Conservation (phyloP, 2,329 filamentous ascomycete species). For the Xylaria sp. region DNA sequence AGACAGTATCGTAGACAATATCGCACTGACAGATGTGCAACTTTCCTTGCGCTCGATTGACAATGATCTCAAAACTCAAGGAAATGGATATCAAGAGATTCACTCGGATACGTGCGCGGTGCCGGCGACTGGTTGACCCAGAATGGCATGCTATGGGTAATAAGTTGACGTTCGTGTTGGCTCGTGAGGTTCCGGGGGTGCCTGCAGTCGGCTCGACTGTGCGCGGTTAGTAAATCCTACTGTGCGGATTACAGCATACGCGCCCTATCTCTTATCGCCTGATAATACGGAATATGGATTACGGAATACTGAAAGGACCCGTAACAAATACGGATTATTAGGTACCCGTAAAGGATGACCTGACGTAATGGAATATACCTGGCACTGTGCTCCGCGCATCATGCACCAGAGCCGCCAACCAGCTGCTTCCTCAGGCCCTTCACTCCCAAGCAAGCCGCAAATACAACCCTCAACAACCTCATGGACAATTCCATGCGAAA, state of each 20-base stretch:
- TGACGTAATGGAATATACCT: too few species aligned
- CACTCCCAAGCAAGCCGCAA: too few species aligned
- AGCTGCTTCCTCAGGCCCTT: too few species aligned
- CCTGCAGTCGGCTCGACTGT: neutral
- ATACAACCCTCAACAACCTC: too few species aligned
- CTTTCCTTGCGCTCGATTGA: neutral
- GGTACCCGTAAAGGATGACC: too few species aligned
- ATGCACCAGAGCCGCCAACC: too few species aligned
- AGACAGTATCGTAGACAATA: neutral
- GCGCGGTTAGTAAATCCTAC: neutral
- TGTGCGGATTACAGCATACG: too few species aligned
- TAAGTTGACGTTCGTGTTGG: neutral
- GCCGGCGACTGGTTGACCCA: neutral
- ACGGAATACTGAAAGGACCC: neutral
- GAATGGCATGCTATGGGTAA: neutral
- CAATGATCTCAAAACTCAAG: neutral
- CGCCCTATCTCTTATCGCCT: constrained; percentile 8
- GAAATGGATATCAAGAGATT: neutral
- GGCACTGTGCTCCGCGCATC: too few species aligned
- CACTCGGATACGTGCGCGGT: neutral
- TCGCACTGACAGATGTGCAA: neutral
- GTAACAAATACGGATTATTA: too few species aligned
- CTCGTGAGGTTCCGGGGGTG: neutral
- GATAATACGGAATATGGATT: neutral
- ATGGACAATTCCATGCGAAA: too few species aligned